Percentiles rank a stretch among this genome's conserved stretches.
Evolutionary conservation across 768 basidiomycete species (phyloP).

Genomic region (Phaeotremella skinneri): DNA sequence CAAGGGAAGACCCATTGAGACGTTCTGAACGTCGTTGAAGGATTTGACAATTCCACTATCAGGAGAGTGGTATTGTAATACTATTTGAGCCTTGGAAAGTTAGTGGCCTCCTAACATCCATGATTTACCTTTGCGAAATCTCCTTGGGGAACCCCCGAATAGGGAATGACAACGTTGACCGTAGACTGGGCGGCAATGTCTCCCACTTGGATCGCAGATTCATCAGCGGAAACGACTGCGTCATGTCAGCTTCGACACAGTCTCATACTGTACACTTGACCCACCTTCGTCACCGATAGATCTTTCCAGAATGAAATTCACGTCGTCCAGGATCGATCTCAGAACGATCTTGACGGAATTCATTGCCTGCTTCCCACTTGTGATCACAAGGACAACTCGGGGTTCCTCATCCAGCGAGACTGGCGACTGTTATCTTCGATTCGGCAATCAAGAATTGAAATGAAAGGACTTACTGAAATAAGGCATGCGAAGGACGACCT

Average conservation of each 20-base stretch:
- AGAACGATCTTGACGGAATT: conserved; percentile 17
- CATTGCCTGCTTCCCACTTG: conserved; percentile 36
- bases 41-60: conserved; percentile 8
- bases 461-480: conserved; percentile 33
- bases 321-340: conserved; percentile 11
- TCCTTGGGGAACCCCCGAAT: conserved; percentile 39
- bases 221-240: conserved; percentile 6
- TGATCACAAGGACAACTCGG: conserved; percentile 39
- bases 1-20: conserved; percentile 70
- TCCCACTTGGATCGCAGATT: conserved; percentile 11
- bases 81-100: conserved; percentile 60
- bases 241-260: not conserved
- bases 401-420: conserved; percentile 42
- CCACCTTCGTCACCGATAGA: conserved; percentile 6
- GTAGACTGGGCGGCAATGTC: conserved; percentile 20
- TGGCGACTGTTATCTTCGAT: conserved; percentile 5
- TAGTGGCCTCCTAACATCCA: not conserved
- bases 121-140: conserved; percentile 55
- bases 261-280: not conserved
- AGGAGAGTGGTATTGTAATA: conserved; percentile 66
- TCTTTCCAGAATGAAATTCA: conserved; percentile 13
- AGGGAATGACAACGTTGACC: conserved; percentile 43
- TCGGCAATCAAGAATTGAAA: not conserved
- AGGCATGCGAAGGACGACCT: conserved; percentile 58
- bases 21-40: conserved; percentile 26